Evolutionary conservation across 1,139 yeast species (phyloP).

Genomic region (Trichomonascaceae sp.): DNA sequence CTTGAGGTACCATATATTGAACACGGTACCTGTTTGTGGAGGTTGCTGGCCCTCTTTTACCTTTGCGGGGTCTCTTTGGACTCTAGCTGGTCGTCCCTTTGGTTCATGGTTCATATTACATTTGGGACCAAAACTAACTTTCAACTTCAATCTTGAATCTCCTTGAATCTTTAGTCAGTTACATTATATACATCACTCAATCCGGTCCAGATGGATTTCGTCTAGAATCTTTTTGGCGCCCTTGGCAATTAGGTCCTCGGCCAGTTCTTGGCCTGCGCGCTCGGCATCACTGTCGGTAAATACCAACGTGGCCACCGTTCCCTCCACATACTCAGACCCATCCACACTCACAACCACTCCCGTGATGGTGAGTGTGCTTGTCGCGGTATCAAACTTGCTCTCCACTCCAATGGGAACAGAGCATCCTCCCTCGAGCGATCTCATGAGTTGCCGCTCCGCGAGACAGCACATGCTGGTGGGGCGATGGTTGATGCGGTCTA

Average conservation of each 20-base stretch:
- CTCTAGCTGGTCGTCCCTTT: conserved; percentile 37
- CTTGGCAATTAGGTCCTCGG: conserved; percentile 47
- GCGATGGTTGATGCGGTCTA: conserved; percentile 46
- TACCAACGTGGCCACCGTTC: conserved; percentile 26
- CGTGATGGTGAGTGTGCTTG: conserved; percentile 34
- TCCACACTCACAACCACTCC: conserved; percentile 81
- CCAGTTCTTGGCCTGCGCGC: conserved; percentile 55
- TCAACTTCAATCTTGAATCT: too few relatives aligned
- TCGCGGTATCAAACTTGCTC: conserved; percentile 37
- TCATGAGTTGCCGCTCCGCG: conserved; percentile 84
- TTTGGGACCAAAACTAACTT: too few relatives aligned
- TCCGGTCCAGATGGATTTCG: conserved; percentile 51
- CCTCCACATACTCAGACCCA: conserved; percentile 58
- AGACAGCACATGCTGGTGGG: conserved; percentile 63
- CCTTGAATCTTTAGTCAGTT: too few relatives aligned
- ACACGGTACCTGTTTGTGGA: conserved; percentile 67
- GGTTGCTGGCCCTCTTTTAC: conserved; percentile 54
- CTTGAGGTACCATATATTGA: conserved; percentile 78
- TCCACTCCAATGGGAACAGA: conserved; percentile 93
- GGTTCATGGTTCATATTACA: too few relatives aligned
- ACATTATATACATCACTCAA: conserved; percentile 3
- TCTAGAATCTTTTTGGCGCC: conserved; percentile 84
- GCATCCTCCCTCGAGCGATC: conserved; percentile 92
- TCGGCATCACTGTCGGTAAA: conserved; percentile 51
- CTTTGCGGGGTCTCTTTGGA: conserved; percentile 58